A percentile compares a stretch with the other conserved stretches of the same genome.
phyloP scores from a whole-genome alignment of 495 filamentous ascomycete genomes.

The Podospora bellae-mahoneyi region DNA sequence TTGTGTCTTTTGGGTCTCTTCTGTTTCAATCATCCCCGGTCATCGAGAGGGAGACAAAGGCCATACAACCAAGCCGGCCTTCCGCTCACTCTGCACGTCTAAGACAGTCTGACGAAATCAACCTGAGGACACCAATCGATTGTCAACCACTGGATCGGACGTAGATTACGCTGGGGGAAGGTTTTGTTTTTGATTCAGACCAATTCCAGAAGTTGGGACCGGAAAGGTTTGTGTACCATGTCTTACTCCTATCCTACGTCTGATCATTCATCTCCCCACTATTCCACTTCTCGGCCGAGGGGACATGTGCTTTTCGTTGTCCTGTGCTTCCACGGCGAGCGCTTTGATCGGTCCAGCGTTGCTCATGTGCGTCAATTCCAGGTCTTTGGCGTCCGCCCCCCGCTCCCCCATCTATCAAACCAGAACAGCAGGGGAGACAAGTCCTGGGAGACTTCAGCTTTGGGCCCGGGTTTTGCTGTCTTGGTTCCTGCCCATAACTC shows the following conservation, averaged over 20 bases:
- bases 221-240: not conserved
- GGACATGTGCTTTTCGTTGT: not conserved
- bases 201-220: not conserved
- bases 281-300: not conserved
- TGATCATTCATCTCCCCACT: not conserved
- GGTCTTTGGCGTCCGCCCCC: not conserved
- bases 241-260: not conserved
- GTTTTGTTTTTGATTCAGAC: not conserved
- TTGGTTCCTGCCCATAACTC: not conserved
- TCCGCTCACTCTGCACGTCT: not conserved
- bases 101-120: not conserved
- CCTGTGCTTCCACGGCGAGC: not conserved
- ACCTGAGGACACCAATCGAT: not conserved
- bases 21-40: not conserved
- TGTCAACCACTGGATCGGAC: not conserved
- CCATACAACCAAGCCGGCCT: not conserved
- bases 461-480: not conserved
- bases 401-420: not conserved
- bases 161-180: not conserved
- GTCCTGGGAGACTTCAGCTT: not conserved
- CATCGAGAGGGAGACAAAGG: not conserved
- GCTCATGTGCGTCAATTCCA: not conserved
- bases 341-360: not conserved
- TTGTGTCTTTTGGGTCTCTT: constrained; percentile 9
- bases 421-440: not conserved